phyloP scores from a whole-genome alignment of 116 monocot species.

The Trichopus zeylanicus region DNA sequence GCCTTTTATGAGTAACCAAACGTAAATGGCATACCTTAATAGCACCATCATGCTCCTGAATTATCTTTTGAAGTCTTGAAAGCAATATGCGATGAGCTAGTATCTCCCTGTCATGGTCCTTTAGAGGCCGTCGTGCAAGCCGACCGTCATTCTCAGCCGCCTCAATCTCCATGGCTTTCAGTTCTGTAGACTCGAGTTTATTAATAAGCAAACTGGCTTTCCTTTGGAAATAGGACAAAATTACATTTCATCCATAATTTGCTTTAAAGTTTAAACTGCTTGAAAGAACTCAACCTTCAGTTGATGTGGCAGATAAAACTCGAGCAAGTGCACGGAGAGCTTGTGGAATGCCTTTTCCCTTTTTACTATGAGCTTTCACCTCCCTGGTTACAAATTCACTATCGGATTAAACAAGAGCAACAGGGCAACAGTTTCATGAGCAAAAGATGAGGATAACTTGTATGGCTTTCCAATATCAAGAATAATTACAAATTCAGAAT shows the following conservation, averaged over 20 bases:
- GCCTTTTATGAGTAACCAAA: no score
- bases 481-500: no score
- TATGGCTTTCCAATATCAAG: no score
- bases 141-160: conserved; percentile 66
- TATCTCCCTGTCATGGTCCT: conserved; percentile 37
- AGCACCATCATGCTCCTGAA: conserved; percentile 35
- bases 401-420: neutral
- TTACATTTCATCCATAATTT: neutral
- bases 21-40: conserved; percentile 34
- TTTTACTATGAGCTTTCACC: conserved; percentile 45
- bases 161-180: conserved; percentile 51
- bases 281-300: conserved; percentile 32
- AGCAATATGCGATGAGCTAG: conserved; percentile 50
- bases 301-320: conserved; percentile 52
- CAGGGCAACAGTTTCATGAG: neutral
- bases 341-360: conserved; percentile 69
- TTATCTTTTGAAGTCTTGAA: conserved; percentile 24
- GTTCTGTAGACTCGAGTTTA: conserved; percentile 26
- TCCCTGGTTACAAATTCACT: conserved; percentile 29
- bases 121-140: conserved; percentile 59
- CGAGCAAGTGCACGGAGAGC: conserved; percentile 74
- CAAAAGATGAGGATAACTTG: neutral
- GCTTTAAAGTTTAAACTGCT: neutral
- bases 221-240: neutral
- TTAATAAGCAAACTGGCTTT: neutral